Evolutionary conservation across 345 rosid species (phyloP).

Genomic region (Linum usitatissimum): DNA sequence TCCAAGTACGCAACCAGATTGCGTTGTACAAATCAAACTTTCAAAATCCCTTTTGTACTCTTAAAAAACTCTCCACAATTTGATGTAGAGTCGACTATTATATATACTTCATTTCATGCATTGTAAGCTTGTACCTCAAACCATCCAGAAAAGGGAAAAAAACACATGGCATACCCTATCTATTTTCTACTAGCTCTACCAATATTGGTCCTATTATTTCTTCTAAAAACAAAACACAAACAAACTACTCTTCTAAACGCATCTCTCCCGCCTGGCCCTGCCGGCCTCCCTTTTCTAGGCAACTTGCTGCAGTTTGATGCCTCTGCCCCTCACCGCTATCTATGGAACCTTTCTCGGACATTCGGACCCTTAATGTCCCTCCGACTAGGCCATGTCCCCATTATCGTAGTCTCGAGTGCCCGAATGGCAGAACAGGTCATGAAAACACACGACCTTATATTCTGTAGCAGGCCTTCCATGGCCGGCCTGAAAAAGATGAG

Average conservation of each 20-base stretch:
- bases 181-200: conserved; percentile 12
- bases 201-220: conserved; percentile 7
- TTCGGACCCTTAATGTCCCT: conserved; percentile 43
- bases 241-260: not conserved
- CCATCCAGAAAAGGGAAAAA: too few species aligned
- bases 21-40: too few species aligned
- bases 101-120: too few species aligned
- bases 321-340: conserved; percentile 19
- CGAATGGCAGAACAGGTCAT: conserved; percentile 29
- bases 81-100: too few species aligned
- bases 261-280: conserved; percentile 38
- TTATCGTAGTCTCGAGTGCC: conserved; percentile 36
- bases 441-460: conserved; percentile 30
- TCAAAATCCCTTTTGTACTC: too few species aligned
- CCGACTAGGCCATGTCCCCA: conserved; percentile 25
- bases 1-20: too few species aligned
- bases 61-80: too few species aligned
- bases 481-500: conserved; percentile 28
- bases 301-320: conserved; percentile 36
- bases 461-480: conserved; percentile 36
- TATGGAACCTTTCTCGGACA: conserved; percentile 37
- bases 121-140: too few species aligned
- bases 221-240: conserved; percentile 9
- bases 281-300: conserved; percentile 34
- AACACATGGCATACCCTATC: conserved; percentile 8